Conservation (phyloP, 257 asterid genomes). For the Nyctanthes arbortristis region DNA sequence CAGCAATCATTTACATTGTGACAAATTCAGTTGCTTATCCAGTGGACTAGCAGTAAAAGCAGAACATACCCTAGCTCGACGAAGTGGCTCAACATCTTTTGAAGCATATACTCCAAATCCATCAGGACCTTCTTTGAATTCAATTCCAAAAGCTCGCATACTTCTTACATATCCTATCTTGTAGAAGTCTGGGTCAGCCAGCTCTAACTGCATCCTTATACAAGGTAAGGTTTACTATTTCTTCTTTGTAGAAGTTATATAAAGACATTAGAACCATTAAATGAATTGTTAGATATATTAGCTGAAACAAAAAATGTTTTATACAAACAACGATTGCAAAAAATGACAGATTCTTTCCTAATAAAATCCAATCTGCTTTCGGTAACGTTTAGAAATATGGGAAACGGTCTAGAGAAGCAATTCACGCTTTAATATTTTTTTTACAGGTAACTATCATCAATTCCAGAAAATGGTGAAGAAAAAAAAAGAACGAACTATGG, state of each 20-base stretch:
- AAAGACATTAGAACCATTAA: conserved; percentile 4
- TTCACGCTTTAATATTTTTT: not conserved
- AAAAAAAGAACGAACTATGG: not conserved
- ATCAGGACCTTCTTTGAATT: conserved; percentile 95
- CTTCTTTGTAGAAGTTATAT: conserved; percentile 1
- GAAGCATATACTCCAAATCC: conserved; percentile 98
- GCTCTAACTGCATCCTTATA: conserved; percentile 59
- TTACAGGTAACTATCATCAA: not conserved
- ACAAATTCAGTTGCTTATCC: not conserved
- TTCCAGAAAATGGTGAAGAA: not conserved
- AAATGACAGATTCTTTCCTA: not conserved
- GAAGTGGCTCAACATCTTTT: conserved; percentile 88
- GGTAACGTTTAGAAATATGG: too few relatives aligned
- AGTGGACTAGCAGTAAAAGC: conserved; percentile 20
- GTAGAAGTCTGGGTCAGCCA: conserved; percentile 94
- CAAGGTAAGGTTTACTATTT: conserved; percentile 18
- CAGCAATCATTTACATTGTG: not conserved
- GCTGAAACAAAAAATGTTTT: not conserved
- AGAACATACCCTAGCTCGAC: conserved; percentile 82
- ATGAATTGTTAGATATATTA: not conserved
- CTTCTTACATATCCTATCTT: conserved; percentile 89
- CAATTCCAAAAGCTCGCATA: conserved; percentile 92
- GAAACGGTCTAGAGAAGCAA: not conserved
- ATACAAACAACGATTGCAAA: not conserved
- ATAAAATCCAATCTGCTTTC: not conserved